Evolutionary conservation across 2,329 filamentous ascomycete species (phyloP), one percentile per base, ranked within the genome.

Genomic region (Esteya vermicola): DNA sequence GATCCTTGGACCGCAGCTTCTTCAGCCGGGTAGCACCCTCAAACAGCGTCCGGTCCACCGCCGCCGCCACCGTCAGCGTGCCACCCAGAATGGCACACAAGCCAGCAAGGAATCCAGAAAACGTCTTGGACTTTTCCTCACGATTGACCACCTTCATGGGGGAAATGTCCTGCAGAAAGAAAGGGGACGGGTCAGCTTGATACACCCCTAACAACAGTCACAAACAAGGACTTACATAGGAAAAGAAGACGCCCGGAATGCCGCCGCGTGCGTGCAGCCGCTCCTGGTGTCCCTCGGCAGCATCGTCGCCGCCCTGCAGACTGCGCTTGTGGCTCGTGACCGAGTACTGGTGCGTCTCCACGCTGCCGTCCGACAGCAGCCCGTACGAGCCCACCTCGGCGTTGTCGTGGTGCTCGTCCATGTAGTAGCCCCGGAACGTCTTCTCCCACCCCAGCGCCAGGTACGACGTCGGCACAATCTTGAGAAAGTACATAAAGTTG

Each of bases 121-220:
- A 93, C 5, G 81, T 82, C 68, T 96, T 96, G 45, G 79, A 68
- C 35, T 85, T 76, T 49, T 84, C 81, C 64, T 98, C 93, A 41
- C 88, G 81, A 67, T 98, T 98, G 62, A 98, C 82, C 45, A 98
- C 89, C 65, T 96, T 98, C 91, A 98, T 98, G 6, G 91, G 91
- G 3, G 89, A 96, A 58, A 98, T 98, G 53, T 98, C 91, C 82
- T 88, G 40, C 27, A 38, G 27, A 1, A 30, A 23, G 18, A 25
- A 21, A 25, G 13, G 10, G 9, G 18, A 35, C 30, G 3, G 14
- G n/a, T 6, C 6, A 18, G 6, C 2, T 12, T 20, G 14, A 22
- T 20, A 20, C 10, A 9, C 16, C 16, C 13, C 23, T 25, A 25
- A 30, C 7, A n/a, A 26, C 33, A 23, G 18, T 10, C 3, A 6